Conservation (phyloP, 2,329 filamentous ascomycete species). For the Cercospora nicotianae region DNA sequence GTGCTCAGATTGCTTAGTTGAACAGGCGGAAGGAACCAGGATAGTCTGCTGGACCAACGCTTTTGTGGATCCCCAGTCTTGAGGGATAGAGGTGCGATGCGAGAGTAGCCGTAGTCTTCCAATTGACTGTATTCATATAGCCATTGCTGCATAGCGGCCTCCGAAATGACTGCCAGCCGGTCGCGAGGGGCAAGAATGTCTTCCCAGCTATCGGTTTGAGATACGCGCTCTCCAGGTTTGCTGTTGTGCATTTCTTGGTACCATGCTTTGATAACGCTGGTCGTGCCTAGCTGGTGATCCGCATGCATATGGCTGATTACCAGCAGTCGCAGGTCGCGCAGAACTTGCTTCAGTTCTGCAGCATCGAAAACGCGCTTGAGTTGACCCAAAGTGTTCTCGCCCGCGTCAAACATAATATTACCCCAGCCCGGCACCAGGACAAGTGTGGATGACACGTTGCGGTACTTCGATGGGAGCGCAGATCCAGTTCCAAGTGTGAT, state of each 20-base stretch:
- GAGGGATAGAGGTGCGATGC: constrained; percentile 54
- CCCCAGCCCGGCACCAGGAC: constrained; percentile 80
- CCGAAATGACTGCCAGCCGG: constrained; percentile 65
- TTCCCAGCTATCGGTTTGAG: constrained; percentile 21
- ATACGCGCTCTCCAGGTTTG: constrained; percentile 31
- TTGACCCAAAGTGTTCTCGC: constrained; percentile 89
- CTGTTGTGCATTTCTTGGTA: constrained; percentile 57
- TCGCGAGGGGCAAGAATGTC: constrained; percentile 29
- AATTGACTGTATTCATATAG: constrained; percentile 76
- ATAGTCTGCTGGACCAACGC: constrained; percentile 26
- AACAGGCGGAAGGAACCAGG: constrained; percentile 37
- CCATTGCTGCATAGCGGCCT: constrained; percentile 70
- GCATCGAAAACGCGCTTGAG: constrained; percentile 70
- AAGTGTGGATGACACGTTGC: constrained; percentile 89
- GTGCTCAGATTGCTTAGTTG: constrained; percentile 26
- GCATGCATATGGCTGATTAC: constrained; percentile 97
- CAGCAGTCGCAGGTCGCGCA: constrained; percentile 76
- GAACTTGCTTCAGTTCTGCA: constrained; percentile 65
- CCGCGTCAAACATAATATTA: constrained; percentile 87
- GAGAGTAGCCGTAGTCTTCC: constrained; percentile 72
- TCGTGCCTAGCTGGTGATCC: constrained; percentile 87
- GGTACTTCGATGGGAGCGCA: constrained; percentile 84
- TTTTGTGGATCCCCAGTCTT: constrained; percentile 32
- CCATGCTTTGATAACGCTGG: constrained; percentile 82
- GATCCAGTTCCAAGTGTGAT: constrained; percentile 90